Base-by-base conservation (phyloP, 495 filamentous ascomycete species). In the Penicillium mononematosum region DNA sequence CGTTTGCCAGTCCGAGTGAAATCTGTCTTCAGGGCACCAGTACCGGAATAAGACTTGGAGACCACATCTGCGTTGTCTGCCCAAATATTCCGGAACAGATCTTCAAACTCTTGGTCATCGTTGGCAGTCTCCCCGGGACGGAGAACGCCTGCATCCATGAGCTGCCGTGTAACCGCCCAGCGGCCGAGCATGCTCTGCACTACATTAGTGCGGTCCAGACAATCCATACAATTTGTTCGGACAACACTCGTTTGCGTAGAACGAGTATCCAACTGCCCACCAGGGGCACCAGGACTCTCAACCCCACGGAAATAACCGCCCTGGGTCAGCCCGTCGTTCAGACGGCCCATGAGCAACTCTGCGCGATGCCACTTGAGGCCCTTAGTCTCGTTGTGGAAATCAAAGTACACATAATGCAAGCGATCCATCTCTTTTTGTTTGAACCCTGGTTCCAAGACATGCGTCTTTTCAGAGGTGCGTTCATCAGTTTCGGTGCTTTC, bases 151-250 rank as follows among this genome's bases (percentile, higher is more conserved):
- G 92, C 76, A 63, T 98, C 94, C 49, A 81, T 81, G 34, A 98
- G 82, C 73, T 96, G 92, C 38, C 88, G 84, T 50, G 89, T 92
- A n/a, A 98, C 72, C 12, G 86, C 87, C 82, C 84, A 92, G 50
- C 91, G 88, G 19, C 87, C 94, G 19, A 98, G 80, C 88, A 96
- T 94, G 66, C 88, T 94, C 70, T 98, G 94, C 2, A 98, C 89
- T 10, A 98, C 91, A 68, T 98, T 98, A 48, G 94, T 98, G 51
- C 94, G 90, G 72, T 98, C 94, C 11, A 98, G 81, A 63, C 95
- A 98, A 75, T 98, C 94, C 94, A 98, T 98, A 72, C 94, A 98
- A 67, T 98, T 98, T 20, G 94, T 97, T 43, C 94, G 85, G 24
- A 98, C 91, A 10, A 97, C 92, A 58, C 86, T 88, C 5, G 82